Evolutionary conservation across 1,284 basidiomycete species (phyloP), one percentile per base, ranked within the genome.

Genomic region (Ustilago sp.): DNA sequence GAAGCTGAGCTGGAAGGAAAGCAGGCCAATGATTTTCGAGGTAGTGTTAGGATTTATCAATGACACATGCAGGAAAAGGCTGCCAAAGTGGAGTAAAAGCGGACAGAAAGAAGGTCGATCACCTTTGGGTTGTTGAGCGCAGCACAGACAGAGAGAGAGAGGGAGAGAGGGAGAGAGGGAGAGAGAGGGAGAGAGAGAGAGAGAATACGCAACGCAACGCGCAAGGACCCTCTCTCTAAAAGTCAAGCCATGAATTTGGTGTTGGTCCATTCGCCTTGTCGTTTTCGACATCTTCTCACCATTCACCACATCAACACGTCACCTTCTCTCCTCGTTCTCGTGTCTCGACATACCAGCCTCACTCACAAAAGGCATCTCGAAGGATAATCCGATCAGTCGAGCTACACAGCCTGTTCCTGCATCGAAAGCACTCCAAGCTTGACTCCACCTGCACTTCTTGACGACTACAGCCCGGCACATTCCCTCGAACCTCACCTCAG

Each of bases 161-260:
- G 23, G 2, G 23, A 3, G 23, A 28, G 23, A 28, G 19, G 19
- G 19, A 19, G 19, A 19, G 23, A 28, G 23, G 58, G 54, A 47
- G 39, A 39, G 41, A 34, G 60, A 47, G 64, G 19, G 19, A 19
- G 23, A 28, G 23, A 61, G 54, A 47, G 39, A 39, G 41, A 34
- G 60, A 47, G 64, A 63, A 67, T 73, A 73, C 70, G 70, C 70
- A 73, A 60, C 58, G 41, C 34, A 59, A 73, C 70, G 70, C 70
- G 70, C 70, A 73, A 73, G 70, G 70, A 73, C 70, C 70, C 65
- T 73, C 65, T 68, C 53, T 31, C 64, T 57, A 64, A 61, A 38
- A 50, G 23, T n/a, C 13, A 8, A 15, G 4, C 12, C 23, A 28
- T 39, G 38, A 38, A 39, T 57, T 41, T 66, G 51, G 45, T 52